A percentile compares a stretch with the other conserved stretches of the same genome.
phyloP scores from a whole-genome alignment of 306 rosid genomes.

The Arachis stenosperma region DNA sequence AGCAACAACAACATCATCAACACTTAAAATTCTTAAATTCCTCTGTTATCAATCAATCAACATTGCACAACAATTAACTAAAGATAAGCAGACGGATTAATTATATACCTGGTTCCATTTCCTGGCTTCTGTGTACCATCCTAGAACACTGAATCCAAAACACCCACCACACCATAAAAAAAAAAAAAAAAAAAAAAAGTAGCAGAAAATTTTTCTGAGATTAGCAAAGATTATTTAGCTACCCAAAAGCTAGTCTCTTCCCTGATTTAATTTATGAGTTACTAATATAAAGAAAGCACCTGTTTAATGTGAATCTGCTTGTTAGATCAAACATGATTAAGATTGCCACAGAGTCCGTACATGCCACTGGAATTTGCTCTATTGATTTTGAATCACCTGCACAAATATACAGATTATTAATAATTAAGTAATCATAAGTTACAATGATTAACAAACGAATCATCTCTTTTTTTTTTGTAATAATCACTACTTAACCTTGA shows the following conservation, averaged over 20 bases:
- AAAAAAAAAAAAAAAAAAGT: neutral
- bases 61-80: neutral
- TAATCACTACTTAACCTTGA: constrained; percentile 59
- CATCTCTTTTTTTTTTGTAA: neutral
- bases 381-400: constrained; percentile 66
- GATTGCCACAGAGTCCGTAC: constrained; percentile 89
- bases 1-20: neutral
- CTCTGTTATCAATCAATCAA: constrained; percentile 1
- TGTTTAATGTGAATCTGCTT: constrained; percentile 86
- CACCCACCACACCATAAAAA: constrained; percentile 1
- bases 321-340: constrained; percentile 96
- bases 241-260: neutral
- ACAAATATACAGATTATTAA: neutral
- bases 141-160: constrained; percentile 58
- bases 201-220: constrained; percentile 16
- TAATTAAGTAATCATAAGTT: neutral
- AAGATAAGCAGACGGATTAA: neutral
- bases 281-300: constrained; percentile 39
- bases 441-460: neutral
- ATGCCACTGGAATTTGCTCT: constrained; percentile 70
- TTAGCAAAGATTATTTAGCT: constrained; percentile 15
- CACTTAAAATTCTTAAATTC: neutral
- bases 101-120: constrained; percentile 81
- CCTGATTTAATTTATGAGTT: neutral
- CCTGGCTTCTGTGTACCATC: constrained; percentile 83